Base-by-base conservation (phyloP, 305 asterid species). In the Petunia hybrid region DNA sequence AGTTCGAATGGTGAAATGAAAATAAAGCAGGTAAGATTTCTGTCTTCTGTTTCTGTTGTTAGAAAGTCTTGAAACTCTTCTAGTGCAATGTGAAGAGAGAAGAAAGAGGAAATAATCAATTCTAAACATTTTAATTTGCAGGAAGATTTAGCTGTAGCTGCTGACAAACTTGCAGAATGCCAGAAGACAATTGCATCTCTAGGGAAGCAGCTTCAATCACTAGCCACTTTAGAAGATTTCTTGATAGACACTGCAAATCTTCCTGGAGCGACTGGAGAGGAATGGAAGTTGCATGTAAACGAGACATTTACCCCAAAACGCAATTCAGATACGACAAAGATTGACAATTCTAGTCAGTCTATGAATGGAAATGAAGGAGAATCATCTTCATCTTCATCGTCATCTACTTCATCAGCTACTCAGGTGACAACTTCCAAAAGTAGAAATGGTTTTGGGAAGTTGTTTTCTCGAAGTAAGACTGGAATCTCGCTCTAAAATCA, bases 181-280 rank as follows among this genome's bases (percentile, higher is more conserved):
- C 97, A 94, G 91, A 92, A 87, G 85, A 94, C 97, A 36, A 94
- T 94, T 53, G 95, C 97, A 67, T 94, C 98, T 38, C 92, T 94
- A 0, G 98, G 97, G n/a, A 89, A 84, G 73, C 97, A 94, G 87
- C 97, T 94, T 38, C 83, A 91, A 43, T 94, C 98, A 77, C 91
- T 94, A n/a, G 97, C 97, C 68, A 94, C 97, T 31, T 87, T 94
- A 87, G 97, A 94, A 87, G 97, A 94, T 85, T 94, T 94, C 92
- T 85, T 94, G 89, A 89, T 87, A 31, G 98, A 94, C 85, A 89
- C 93, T 39, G 84, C 96, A 56, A 90, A 87, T 79, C 86, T 92
- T 56, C 95, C 96, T 2, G 95, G 78, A 51, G 78, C 78, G 35
- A 73, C 63, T 13, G 78, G 63, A 51, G 89, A 90, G 60, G 53